Base-by-base conservation (phyloP, 1,284 basidiomycete species). In the Trametes pubescens region DNA sequence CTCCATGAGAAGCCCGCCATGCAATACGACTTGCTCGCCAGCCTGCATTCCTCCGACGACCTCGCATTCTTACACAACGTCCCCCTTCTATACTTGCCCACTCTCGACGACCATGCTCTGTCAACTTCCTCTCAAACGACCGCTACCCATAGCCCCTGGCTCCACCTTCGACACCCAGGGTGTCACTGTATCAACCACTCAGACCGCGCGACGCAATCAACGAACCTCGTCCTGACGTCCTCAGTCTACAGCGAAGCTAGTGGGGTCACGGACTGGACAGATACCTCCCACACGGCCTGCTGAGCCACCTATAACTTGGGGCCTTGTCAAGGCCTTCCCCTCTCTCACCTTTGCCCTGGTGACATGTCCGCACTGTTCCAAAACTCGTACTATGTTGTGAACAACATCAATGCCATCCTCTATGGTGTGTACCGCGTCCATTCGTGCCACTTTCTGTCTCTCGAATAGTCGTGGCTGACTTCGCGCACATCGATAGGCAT, bases 331-430 rank as follows among this genome's bases (percentile, higher is more conserved):
- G 10, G n/a, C 44, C 44, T 21, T 47, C 44, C 21, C 22, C 44
- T 7, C 7, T 5, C 8, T 44, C 40, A n/a, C 43, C 18, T 3
- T 2, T 26, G n/a, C 16, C 29, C 29, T 32, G 14, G 26, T 35
- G 18, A 32, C 16, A 51, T 51, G 49, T 2, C 24, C 49, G 26
- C 59, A 6, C 34, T 51, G 21, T 61, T 56, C 24, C 60, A 61
- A 40, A 55, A 61, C 53, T 56, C 60, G 38, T 56, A 49, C 38
- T 61, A 61, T 37, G 32, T 61, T 22, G 54, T 55, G 11, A 61
- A 61, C 54, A 61, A 57, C 54, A 26, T 61, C 47, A 61, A 61
- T 18, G 60, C 53, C 29, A 61, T 61, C 22, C 60, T 61, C 48
- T 61, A 61, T 37, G 60, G 60, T 61, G 35, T 16, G 60, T 46